These are phyloP conservation scores for Gilbertella persicaria DNA, from an alignment of 371 early-diverging fungal species.

Conservation along the genomic window DNA sequence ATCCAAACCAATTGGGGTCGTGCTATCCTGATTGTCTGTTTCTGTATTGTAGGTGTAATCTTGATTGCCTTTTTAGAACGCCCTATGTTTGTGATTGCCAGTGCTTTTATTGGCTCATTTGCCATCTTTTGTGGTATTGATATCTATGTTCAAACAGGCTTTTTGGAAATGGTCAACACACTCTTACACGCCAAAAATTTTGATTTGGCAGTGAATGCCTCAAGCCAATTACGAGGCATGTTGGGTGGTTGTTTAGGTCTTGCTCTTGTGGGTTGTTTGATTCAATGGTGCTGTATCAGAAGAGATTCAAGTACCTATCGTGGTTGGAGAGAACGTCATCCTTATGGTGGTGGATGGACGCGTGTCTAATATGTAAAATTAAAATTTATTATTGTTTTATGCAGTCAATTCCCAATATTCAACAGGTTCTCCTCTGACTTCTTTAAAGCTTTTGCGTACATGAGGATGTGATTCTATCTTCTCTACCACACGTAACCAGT, in stretches of 20 bases:
- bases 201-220: slow-evolving; percentile 25
- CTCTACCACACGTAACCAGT: slow-evolving; percentile 18
- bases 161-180: slow-evolving; percentile 36
- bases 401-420: slow-evolving; percentile 25
- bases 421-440: slow-evolving; percentile 22
- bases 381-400: no score
- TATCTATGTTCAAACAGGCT: slow-evolving; percentile 57
- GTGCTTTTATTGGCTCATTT: slow-evolving; percentile 59
- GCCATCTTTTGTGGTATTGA: slow-evolving; percentile 60
- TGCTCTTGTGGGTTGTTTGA: slow-evolving; percentile 51
- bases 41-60: slow-evolving; percentile 49
- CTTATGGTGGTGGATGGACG: slow-evolving; percentile 39
- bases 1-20: slow-evolving; percentile 56
- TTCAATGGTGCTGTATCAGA: slow-evolving; percentile 48
- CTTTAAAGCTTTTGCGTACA: slow-evolving; percentile 12
- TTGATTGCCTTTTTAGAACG: slow-evolving; percentile 57
- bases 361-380: no score
- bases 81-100: slow-evolving; percentile 52
- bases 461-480: slow-evolving; percentile 12
- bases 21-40: slow-evolving; percentile 53
- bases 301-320: slow-evolving; percentile 19
- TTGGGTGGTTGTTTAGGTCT: slow-evolving; percentile 55
- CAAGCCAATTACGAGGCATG: slow-evolving; percentile 54
- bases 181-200: slow-evolving; percentile 35
- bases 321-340: slow-evolving; percentile 40